Evolutionary conservation across 805 yeast species (phyloP).

Genomic region (Teunomyces kruisii): DNA sequence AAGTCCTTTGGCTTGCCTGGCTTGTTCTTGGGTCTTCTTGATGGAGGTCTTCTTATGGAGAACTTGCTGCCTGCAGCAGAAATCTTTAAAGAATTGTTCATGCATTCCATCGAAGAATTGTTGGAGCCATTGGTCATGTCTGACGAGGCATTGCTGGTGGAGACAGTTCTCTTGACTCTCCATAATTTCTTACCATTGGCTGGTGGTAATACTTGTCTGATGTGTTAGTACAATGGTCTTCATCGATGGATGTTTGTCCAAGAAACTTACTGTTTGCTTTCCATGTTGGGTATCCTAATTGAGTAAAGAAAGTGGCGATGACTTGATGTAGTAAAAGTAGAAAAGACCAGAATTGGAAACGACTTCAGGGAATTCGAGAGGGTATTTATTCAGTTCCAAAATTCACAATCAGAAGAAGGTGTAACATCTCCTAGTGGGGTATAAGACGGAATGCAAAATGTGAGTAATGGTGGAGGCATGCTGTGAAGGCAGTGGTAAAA

Average conservation of each 20-base stretch:
- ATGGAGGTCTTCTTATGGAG: conserved; percentile 37
- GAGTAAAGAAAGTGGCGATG: conserved; percentile 3
- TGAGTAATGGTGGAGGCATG: neutral
- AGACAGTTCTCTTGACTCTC: conserved; percentile 36
- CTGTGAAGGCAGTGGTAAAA: neutral
- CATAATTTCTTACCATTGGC: conserved; percentile 46
- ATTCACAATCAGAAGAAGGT: neutral
- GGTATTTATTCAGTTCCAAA: conserved; percentile 6
- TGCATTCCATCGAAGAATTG: conserved; percentile 34
- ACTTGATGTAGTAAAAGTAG: conserved; percentile 2
- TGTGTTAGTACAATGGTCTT: neutral
- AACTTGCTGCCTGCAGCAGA: conserved; percentile 39
- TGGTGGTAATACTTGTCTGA: conserved; percentile 29
- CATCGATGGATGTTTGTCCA: neutral
- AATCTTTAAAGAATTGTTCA: conserved; percentile 42
- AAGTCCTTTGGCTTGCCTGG: conserved; percentile 48
- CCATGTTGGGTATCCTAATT: conserved; percentile 2
- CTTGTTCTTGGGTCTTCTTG: conserved; percentile 43
- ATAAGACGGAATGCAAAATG: neutral
- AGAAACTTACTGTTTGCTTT: conserved; percentile 2
- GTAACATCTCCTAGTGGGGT: conserved; percentile 1
- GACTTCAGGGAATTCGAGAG: neutral
- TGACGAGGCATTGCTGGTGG: conserved; percentile 10
- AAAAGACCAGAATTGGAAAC: conserved; percentile 2
- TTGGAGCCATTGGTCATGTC: conserved; percentile 7